These are phyloP conservation scores for Mycoemilia scoparia DNA, from an alignment of 192 early-diverging fungal genomes.

Conservation along the genomic window DNA sequence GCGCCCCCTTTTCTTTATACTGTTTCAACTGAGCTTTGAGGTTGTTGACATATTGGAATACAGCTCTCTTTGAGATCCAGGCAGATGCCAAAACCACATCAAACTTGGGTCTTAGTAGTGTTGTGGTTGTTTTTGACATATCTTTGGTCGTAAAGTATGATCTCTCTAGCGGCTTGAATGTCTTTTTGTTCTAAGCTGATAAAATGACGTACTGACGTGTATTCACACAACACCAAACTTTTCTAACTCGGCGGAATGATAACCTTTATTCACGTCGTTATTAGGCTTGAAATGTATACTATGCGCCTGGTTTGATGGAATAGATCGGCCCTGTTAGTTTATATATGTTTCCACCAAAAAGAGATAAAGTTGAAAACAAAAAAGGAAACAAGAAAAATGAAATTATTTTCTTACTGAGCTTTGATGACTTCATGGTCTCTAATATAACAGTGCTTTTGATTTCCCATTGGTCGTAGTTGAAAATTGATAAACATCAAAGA, in stretches of 20 bases:
- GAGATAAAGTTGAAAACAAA: not conserved
- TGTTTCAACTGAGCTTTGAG: constrained; percentile 9
- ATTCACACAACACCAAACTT: too few relatives aligned
- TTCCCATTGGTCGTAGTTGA: too few relatives aligned
- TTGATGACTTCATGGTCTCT: too few relatives aligned
- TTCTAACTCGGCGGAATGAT: not conserved
- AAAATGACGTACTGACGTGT: too few relatives aligned
- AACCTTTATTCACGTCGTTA: not conserved
- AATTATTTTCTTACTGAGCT: too few relatives aligned
- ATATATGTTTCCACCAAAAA: too few relatives aligned
- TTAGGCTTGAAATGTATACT: not conserved
- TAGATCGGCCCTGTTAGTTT: too few relatives aligned
- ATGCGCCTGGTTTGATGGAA: too few relatives aligned
- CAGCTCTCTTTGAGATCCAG: constrained; percentile 27
- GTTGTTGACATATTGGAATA: constrained; percentile 21
- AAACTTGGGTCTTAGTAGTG: constrained; percentile 15
- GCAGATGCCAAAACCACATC: constrained; percentile 23
- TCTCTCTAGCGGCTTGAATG: constrained; percentile 3
- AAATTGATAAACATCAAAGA: too few relatives aligned
- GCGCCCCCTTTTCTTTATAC: constrained; percentile 3
- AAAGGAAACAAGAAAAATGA: not conserved
- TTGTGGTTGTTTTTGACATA: not conserved
- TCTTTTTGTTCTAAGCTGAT: not conserved
- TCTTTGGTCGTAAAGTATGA: not conserved
- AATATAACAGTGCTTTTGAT: too few relatives aligned